Percentiles rank a stretch among this genome's conserved stretches.
These are phyloP conservation scores for Vickermania ingenoplastis DNA, from an alignment of 208 protist genomes.

Conservation along the genomic window DNA sequence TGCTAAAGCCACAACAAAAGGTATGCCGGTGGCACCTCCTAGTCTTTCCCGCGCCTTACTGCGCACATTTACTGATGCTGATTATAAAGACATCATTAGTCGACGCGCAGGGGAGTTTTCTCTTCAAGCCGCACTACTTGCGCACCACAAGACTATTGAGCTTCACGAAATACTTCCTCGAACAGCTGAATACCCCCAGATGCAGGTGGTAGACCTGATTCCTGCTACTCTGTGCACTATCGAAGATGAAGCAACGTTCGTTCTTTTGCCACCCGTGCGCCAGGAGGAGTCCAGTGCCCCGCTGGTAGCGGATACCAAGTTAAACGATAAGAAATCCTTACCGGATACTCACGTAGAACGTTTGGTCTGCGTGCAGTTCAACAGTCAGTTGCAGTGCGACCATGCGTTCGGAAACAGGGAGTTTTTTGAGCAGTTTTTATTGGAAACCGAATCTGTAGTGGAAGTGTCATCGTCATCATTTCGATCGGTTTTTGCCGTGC, in stretches of 20 bases:
- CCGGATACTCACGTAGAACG: too few species aligned
- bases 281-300: too few species aligned
- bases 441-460: not conserved
- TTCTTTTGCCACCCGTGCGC: slow-evolving; percentile 65
- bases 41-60: slow-evolving; percentile 60
- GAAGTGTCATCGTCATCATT: not conserved
- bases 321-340: too few species aligned
- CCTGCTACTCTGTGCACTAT: slow-evolving; percentile 37
- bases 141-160: slow-evolving; percentile 10
- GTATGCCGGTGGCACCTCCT: too few species aligned
- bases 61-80: slow-evolving; percentile 27
- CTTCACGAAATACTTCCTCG: slow-evolving; percentile 24
- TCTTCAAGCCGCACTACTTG: slow-evolving; percentile 23
- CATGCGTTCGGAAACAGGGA: not conserved
- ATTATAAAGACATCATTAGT: slow-evolving; percentile 30
- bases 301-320: too few species aligned
- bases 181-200: slow-evolving; percentile 22
- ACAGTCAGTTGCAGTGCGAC: not conserved
- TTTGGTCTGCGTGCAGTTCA: not conserved
- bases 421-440: not conserved
- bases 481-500: not conserved
- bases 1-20: too few species aligned
- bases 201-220: slow-evolving; percentile 49
- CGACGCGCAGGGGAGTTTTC: slow-evolving; percentile 29
- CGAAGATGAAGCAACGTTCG: slow-evolving; percentile 29